phyloP scores from a whole-genome alignment of 257 asterid genomes.

The Solanum boliviense region DNA sequence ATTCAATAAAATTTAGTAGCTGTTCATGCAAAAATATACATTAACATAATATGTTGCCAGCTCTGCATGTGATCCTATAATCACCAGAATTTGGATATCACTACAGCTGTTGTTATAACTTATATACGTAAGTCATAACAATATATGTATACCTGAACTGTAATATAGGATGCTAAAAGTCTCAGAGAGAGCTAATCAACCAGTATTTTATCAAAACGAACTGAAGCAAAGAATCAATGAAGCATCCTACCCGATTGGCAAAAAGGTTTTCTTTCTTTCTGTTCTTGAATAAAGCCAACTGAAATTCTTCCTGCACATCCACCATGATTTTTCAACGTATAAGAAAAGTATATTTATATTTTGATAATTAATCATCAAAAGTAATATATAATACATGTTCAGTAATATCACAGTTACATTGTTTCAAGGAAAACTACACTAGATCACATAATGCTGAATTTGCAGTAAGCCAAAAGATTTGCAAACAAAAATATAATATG shows the following conservation, averaged over 20 bases:
- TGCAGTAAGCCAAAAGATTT: background rate
- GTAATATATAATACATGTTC: background rate
- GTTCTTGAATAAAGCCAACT: slow-evolving; percentile 90
- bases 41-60: background rate
- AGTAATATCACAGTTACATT: background rate
- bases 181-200: background rate
- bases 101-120: background rate
- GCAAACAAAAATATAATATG: background rate
- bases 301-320: slow-evolving; percentile 87
- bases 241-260: slow-evolving; percentile 69
- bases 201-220: background rate
- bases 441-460: background rate
- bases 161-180: background rate
- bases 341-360: background rate
- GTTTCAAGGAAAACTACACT: background rate
- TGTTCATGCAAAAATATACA: background rate
- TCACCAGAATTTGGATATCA: background rate
- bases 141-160: background rate
- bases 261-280: slow-evolving; percentile 87
- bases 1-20: background rate
- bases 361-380: background rate
- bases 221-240: background rate
- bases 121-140: background rate
- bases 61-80: background rate
- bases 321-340: background rate